Percentiles rank a stretch among this genome's conserved stretches.
Evolutionary conservation across 2,329 filamentous ascomycete genomes (phyloP).

Genomic region (Zasmidium cellare): DNA sequence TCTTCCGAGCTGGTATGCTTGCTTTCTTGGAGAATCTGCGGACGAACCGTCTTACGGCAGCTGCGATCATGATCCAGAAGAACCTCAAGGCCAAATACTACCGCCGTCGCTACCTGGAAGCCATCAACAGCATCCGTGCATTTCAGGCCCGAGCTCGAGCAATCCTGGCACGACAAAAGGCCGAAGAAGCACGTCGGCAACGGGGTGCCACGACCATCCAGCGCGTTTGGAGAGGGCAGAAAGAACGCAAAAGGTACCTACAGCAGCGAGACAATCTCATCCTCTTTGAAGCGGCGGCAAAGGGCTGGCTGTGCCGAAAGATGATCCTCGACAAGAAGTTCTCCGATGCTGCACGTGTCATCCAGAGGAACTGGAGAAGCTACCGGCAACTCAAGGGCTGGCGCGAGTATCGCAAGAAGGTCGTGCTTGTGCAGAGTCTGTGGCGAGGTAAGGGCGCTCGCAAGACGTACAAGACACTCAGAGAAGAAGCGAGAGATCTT

Average conservation of each 20-base stretch:
- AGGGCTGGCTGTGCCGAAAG: conserved; percentile 87
- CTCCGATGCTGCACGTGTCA: conserved; percentile 85
- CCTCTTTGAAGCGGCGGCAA: conserved; percentile 83
- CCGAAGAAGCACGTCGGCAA: conserved; percentile 77
- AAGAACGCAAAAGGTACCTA: conserved; percentile 79
- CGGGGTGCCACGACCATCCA: conserved; percentile 94
- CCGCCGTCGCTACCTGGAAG: conserved; percentile 84
- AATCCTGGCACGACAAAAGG: conserved; percentile 72
- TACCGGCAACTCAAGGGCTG: conserved; percentile 76
- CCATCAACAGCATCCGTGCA: conserved; percentile 74
- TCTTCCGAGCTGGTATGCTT: conserved; percentile 98
- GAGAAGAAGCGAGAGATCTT: conserved; percentile 94
- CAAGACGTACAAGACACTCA: conserved; percentile 81
- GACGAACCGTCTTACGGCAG: conserved; percentile 85
- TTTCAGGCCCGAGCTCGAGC: conserved; percentile 79
- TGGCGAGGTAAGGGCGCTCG: conserved; percentile 86
- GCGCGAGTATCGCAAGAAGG: conserved; percentile 86
- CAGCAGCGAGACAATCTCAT: conserved; percentile 80
- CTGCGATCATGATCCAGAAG: conserved; percentile 98
- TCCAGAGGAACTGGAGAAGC: conserved; percentile 87
- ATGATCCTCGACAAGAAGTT: conserved; percentile 91
- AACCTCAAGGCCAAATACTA: conserved; percentile 96
- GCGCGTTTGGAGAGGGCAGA: conserved; percentile 89
- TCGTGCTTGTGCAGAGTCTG: conserved; percentile 85
- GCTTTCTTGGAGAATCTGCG: conserved; percentile 94